Base-by-base conservation (phyloP, 2,329 filamentous ascomycete species). In the Ophiosphaerella korrae region DNA sequence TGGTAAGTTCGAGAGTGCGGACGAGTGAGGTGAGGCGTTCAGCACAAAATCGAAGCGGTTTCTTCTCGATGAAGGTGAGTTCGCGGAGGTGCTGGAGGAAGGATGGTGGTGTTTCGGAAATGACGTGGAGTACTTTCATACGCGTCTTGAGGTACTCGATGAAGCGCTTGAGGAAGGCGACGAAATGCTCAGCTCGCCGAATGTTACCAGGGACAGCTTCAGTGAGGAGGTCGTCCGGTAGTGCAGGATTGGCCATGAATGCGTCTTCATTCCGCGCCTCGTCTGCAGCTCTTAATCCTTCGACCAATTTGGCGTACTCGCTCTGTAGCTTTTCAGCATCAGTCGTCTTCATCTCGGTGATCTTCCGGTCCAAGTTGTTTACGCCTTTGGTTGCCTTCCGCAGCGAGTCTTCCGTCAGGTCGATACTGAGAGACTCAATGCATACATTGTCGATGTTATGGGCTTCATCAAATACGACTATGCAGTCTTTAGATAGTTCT, bases 391-490 rank as follows among this genome's bases (percentile, higher is more conserved):
- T 92, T 16, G 94, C 94, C 75, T 91, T 96, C 18, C 92, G 85
- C 45, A 99, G 74, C 0, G 93, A 97, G 62, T 97, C 94, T 70
- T 99, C 92, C 0, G 93, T 97, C 50, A 99, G 84, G 66, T 99
- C 94, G 36, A 96, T 97, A 68, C 94, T 99, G 11, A 97, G 78
- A 2, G 94, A 93, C 70, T 99, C 94, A 61, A 99, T 99, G 72
- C 95, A 99, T 52, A 99, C 94, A 70, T 99, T 99, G 81, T 99
- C 94, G 63, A 99, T 99, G 69, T 99, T 99, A 78, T 99, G 94
- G 12, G 94, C 94, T 74, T 99, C 94, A 68, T 99, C 94, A 60
- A 99, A 99, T 3, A 99, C 94, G 16, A 99, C 90, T 45, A 99
- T 99, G 72, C 92, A 97, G 73, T 99, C 95, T 64, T 97, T 97